Base-by-base conservation (phyloP, 352 stramenopile species). In the Phytophthora pini region DNA sequence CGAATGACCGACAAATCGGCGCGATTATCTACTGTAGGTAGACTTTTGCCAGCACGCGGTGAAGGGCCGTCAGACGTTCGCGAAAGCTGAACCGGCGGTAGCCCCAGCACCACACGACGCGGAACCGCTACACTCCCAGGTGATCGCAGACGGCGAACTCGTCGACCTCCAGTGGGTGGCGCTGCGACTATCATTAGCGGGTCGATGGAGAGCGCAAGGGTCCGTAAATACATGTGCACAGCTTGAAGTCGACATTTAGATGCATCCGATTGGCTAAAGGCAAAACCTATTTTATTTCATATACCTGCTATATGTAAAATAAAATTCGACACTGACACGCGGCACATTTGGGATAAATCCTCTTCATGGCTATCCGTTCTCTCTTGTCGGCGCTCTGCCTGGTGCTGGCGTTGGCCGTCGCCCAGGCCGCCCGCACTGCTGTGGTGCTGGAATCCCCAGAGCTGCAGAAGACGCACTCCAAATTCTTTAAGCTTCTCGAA, bases 401-500 rank as follows among this genome's bases (percentile, higher is more conserved):
- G 46, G 45, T 41, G 49, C 47, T 75, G 41, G 43, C 53, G 48
- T 36, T 81, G 32, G 53, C 72, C 47, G 52, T 56, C 17, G 45
- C 70, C 11, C 52, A 69, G 15, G 79, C 76, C 29, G 59, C 73
- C 58, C 85, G 82, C 72, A 93, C 82, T 48, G 83, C 85, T 49
- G 79, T 93, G 44, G 70, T 93, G 64, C 57, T 92, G 32, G 85
- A 90, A 62, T 84, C 77, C 20, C 53, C 65, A 31, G 72, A 83
- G 48, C 63, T 92, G 27, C 72, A 89, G 64, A 58, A 81, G 56
- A 84, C 85, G 52, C 83, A 93, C 74, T 77, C 82, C 56, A 87
- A 85, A 62, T 93, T 93, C 63, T 92, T 93, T 48, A 67, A 87
- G 76, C 67, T 81, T 44, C 80, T 93, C 31, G 41, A 74, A 57